These are phyloP conservation scores for Raphanus raphanistrum DNA, from an alignment of 345 rosid genomes.

Conservation along the genomic window DNA sequence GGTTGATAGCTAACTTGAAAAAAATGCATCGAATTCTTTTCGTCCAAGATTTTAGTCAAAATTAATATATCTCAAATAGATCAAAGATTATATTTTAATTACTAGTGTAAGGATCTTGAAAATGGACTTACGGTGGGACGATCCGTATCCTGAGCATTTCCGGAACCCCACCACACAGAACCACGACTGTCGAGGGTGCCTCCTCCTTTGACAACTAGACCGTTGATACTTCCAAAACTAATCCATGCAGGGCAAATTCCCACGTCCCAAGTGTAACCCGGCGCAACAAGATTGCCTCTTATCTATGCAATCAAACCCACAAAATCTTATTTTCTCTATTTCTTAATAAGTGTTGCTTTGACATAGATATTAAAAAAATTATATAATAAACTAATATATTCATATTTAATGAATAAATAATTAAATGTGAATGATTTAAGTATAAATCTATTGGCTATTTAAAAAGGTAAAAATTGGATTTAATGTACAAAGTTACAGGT, in stretches of 20 bases:
- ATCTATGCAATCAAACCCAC: conserved; percentile 10
- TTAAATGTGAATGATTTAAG: no score
- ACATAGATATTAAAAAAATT: no score
- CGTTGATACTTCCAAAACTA: conserved; percentile 33
- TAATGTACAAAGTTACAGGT: no score
- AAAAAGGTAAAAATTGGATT: no score
- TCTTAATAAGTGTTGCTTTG: no score
- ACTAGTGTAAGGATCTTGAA: neutral
- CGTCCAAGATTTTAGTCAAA: no score
- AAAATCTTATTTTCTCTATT: neutral
- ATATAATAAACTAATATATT: no score
- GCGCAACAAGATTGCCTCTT: conserved; percentile 54
- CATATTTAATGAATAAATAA: no score
- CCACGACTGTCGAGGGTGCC: conserved; percentile 62
- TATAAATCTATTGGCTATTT: no score
- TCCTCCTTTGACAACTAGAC: conserved; percentile 46
- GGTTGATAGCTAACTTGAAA: no score
- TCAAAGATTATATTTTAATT: neutral
- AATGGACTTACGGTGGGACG: conserved; percentile 30
- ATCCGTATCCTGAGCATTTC: neutral
- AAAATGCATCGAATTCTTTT: no score
- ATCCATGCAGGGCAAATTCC: conserved; percentile 41
- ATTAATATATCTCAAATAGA: no score
- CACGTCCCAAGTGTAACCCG: conserved; percentile 35
- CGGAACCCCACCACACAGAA: conserved; percentile 52